A percentile compares a stretch with the other conserved stretches of the same genome.
Evolutionary conservation across 2,329 filamentous ascomycete species (phyloP).

Genomic region (Knoxdaviesia capensis): DNA sequence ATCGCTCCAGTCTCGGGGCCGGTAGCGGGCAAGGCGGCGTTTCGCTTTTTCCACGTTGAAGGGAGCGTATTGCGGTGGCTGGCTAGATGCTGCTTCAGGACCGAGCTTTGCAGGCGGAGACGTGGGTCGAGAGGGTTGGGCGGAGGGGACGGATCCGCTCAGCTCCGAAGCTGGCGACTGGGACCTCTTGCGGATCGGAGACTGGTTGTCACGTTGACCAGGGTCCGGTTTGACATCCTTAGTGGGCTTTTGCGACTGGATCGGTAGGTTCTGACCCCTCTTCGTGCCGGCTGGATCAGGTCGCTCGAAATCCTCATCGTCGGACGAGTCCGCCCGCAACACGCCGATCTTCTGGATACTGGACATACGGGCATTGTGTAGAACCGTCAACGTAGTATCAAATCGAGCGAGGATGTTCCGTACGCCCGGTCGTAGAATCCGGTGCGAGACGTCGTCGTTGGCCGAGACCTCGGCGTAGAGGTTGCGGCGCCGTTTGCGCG

Average conservation of each 20-base stretch:
- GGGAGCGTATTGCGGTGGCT: neutral
- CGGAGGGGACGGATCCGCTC: neutral
- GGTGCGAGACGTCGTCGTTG: slow-evolving; percentile 48
- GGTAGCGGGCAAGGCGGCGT: neutral
- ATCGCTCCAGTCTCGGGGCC: slow-evolving; percentile 59
- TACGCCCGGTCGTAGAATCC: slow-evolving; percentile 45
- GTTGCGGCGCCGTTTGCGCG: neutral
- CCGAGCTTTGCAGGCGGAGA: neutral
- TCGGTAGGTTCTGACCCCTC: neutral
- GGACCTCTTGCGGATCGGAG: neutral
- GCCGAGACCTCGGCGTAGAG: slow-evolving; percentile 34
- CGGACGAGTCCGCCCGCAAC: slow-evolving; percentile 7
- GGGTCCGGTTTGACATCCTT: neutral
- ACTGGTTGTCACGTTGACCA: neutral
- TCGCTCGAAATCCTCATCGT: neutral
- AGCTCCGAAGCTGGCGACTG: neutral
- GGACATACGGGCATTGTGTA: slow-evolving; percentile 47
- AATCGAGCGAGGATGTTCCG: slow-evolving; percentile 50
- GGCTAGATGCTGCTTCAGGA: neutral
- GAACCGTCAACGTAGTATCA: slow-evolving; percentile 45
- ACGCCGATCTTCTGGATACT: slow-evolving; percentile 16
- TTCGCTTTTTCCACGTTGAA: neutral
- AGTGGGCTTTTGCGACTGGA: neutral
- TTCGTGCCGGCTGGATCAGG: neutral
- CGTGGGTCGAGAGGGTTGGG: neutral